Percentiles rank a stretch among this genome's conserved stretches.
Conservation (phyloP, 345 rosid genomes). For the Rhizophora apiculata region DNA sequence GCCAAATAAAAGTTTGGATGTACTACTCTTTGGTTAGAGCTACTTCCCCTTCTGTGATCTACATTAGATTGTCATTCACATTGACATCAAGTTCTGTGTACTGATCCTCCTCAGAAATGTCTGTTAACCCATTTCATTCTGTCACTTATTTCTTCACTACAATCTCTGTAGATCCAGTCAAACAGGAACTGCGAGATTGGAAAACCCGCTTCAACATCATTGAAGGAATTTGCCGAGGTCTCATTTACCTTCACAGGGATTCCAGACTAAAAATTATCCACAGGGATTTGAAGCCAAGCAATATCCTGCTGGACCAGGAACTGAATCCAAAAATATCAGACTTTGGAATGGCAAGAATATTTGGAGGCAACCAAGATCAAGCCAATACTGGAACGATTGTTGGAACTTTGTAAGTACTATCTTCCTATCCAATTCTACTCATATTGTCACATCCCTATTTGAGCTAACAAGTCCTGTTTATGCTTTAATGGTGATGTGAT, state of each 20-base stretch:
- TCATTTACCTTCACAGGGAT: slow-evolving; percentile 19
- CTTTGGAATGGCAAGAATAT: slow-evolving; percentile 22
- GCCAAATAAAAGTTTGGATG: slow-evolving; percentile 26
- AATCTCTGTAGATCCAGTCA: slow-evolving; percentile 2
- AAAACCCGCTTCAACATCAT: slow-evolving; percentile 6
- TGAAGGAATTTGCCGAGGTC: slow-evolving; percentile 20
- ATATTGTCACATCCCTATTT: neutral
- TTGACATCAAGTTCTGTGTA: too few relatives aligned
- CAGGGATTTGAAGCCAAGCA: slow-evolving; percentile 21
- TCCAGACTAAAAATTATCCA: slow-evolving; percentile 18
- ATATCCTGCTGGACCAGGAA: slow-evolving; percentile 20
- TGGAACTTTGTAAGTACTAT: slow-evolving; percentile 10
- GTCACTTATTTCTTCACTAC: too few relatives aligned
- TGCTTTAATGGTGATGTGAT: neutral
- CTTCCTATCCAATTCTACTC: neutral
- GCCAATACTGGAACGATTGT: slow-evolving; percentile 15
- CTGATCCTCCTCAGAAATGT: too few relatives aligned
- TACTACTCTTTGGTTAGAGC: slow-evolving; percentile 15
- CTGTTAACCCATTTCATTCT: too few relatives aligned
- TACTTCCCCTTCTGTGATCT: neutral
- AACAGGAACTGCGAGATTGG: slow-evolving; percentile 13
- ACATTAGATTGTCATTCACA: too few relatives aligned
- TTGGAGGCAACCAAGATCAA: slow-evolving; percentile 16
- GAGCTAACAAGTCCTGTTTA: neutral
- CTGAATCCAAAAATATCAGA: slow-evolving; percentile 23